These are phyloP conservation scores for Bolboschoenus planiculmis DNA, from an alignment of 176 grass and related monocot genomes.

Conservation along the genomic window DNA sequence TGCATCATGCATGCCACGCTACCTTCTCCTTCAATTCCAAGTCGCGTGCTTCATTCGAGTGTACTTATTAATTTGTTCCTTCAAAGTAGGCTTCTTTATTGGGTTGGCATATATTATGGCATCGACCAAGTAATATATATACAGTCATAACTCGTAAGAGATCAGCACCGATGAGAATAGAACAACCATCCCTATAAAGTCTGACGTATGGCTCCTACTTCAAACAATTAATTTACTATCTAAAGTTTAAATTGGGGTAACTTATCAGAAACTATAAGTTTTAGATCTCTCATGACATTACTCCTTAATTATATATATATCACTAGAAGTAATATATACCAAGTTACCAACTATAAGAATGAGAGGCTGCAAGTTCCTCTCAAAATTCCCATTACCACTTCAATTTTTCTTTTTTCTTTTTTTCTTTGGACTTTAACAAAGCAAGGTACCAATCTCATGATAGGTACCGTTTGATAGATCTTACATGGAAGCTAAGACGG, in stretches of 20 bases:
- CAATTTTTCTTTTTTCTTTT: too few relatives aligned
- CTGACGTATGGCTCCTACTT: too few relatives aligned
- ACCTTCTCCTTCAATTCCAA: background rate
- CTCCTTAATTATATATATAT: too few relatives aligned
- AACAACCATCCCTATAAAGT: too few relatives aligned
- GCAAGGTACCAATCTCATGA: background rate
- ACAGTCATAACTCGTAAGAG: background rate
- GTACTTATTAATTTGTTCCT: background rate
- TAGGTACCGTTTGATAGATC: background rate
- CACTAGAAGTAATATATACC: too few relatives aligned
- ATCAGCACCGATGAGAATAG: background rate
- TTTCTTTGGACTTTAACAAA: background rate
- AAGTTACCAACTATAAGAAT: too few relatives aligned
- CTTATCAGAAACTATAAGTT: too few relatives aligned
- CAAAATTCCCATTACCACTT: too few relatives aligned
- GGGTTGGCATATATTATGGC: background rate
- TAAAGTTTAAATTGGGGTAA: too few relatives aligned
- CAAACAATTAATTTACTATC: too few relatives aligned
- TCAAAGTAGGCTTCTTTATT: background rate
- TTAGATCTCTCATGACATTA: too few relatives aligned
- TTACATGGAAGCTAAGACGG: background rate
- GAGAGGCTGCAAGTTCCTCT: too few relatives aligned
- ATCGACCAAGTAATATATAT: background rate
- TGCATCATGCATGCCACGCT: background rate
- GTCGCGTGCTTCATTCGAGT: background rate